Conservation (phyloP, 2,329 filamentous ascomycete species). For the Hypoxylon rubiginosum region DNA sequence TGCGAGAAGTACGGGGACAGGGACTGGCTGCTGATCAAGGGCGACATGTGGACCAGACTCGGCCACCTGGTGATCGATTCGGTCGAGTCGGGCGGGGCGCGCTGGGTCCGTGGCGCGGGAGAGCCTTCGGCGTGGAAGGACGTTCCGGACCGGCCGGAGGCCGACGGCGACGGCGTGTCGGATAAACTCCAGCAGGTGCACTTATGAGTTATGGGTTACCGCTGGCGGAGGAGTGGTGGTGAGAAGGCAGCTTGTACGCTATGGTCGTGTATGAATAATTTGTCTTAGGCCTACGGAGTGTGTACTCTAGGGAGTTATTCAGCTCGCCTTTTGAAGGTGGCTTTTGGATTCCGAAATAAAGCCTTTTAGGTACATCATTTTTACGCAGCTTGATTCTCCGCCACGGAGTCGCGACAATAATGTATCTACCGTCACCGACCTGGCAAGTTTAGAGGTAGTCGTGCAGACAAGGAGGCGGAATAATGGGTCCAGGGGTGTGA, state of each 20-base stretch:
- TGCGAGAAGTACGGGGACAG: constrained; percentile 61
- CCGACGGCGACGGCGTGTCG: constrained; percentile 12
- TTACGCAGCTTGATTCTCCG: too few relatives aligned
- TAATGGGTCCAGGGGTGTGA: too few relatives aligned
- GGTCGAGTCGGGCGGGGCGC: constrained; percentile 64
- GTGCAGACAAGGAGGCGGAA: too few relatives aligned
- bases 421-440: too few relatives aligned
- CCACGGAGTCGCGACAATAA: too few relatives aligned
- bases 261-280: background rate
- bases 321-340: too few relatives aligned
- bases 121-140: constrained; percentile 75
- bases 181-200: constrained; percentile 32
- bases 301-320: too few relatives aligned
- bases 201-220: constrained; percentile 10
- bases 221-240: too few relatives aligned
- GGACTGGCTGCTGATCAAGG: constrained; percentile 66
- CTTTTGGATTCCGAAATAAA: too few relatives aligned
- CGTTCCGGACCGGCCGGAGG: constrained; percentile 13
- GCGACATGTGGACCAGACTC: constrained; percentile 71
- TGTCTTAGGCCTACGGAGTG: too few relatives aligned
- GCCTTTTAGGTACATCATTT: too few relatives aligned
- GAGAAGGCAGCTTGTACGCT: background rate
- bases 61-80: constrained; percentile 73
- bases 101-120: constrained; percentile 74
- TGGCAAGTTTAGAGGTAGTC: too few relatives aligned